phyloP scores from a whole-genome alignment of 331 rosid genomes.

The Cydonia oblonga region DNA sequence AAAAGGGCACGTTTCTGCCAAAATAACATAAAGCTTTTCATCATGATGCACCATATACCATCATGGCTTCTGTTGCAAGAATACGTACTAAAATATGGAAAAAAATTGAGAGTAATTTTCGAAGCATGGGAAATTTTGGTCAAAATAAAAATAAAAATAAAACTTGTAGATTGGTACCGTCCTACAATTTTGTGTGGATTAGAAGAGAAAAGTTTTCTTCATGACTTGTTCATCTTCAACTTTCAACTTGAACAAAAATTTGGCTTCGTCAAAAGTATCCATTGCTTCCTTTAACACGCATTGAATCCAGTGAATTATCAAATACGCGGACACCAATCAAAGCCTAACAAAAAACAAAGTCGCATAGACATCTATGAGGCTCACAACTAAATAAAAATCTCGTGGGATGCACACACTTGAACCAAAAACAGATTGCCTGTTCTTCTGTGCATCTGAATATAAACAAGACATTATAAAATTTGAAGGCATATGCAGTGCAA shows the following conservation, averaged over 20 bases:
- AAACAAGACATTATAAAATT: not conserved
- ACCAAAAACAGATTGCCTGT: not conserved
- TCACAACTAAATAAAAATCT: not conserved
- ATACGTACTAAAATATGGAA: not conserved
- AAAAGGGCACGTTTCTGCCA: too few species aligned
- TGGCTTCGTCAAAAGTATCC: not conserved
- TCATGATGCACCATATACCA: too few species aligned
- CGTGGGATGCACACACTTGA: not conserved
- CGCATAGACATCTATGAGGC: not conserved
- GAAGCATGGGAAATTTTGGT: not conserved
- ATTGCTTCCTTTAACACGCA: not conserved
- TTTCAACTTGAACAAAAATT: not conserved
- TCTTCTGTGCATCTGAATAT: not conserved
- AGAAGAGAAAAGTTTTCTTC: not conserved
- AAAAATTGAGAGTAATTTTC: too few species aligned
- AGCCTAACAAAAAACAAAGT: not conserved
- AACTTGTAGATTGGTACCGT: not conserved
- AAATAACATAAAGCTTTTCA: too few species aligned
- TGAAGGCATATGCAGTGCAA: not conserved
- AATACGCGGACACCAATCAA: not conserved
- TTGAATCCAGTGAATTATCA: not conserved
- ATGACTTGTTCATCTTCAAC: not conserved
- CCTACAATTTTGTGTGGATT: not conserved
- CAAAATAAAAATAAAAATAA: not conserved
- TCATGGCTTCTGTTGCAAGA: not conserved